Evolutionary conservation across 164 flowering plant species (phyloP), one percentile per base, ranked within the genome.

Genomic region (Buxus sempervirens): DNA sequence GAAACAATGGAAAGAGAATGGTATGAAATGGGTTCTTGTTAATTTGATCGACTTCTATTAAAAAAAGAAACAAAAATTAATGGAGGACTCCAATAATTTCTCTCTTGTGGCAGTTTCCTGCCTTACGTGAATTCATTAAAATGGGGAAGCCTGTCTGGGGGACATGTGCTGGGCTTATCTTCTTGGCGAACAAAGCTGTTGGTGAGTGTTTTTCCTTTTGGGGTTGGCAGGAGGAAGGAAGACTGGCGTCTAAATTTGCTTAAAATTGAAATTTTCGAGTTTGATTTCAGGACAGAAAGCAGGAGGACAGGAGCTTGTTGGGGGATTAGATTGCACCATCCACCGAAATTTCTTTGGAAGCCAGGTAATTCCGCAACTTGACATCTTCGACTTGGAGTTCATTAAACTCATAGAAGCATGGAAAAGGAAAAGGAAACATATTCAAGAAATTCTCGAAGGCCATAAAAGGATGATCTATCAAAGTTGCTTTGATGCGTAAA

Each of bases 51-150:
- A 41, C 12, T 41, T 12, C 45, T 41, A 41, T 41, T 41, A 5
- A n/a, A n/a, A n/a, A n/a, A n/a, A n/a, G n/a, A n/a, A n/a, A n/a
- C n/a, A n/a, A n/a, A n/a, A n/a, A n/a, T n/a, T n/a, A n/a, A n/a
- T n/a, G n/a, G n/a, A n/a, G n/a, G n/a, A n/a, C n/a, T n/a, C n/a
- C n/a, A n/a, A n/a, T n/a, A n/a, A n/a, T n/a, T n/a, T n/a, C n/a
- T n/a, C n/a, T n/a, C n/a, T n/a, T n/a, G n/a, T n/a, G n/a, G n/a
- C 76, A 92, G 98, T 92, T 95, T 78, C 99, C 99, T 42, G 96
- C 98, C 27, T 63, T 95, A 67, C 84, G 99, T 0, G 92, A 90
- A 58, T 95, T 92, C 78, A 89, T 95, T 19, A 82, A 85, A 80
- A 74, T 77, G 86, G 99, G 99, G 70, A 95, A 92, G 70, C 97